A percentile compares a stretch with the other conserved stretches of the same genome.
phyloP scores from a whole-genome alignment of 257 asterid genomes.

The Penstemon barbatus region DNA sequence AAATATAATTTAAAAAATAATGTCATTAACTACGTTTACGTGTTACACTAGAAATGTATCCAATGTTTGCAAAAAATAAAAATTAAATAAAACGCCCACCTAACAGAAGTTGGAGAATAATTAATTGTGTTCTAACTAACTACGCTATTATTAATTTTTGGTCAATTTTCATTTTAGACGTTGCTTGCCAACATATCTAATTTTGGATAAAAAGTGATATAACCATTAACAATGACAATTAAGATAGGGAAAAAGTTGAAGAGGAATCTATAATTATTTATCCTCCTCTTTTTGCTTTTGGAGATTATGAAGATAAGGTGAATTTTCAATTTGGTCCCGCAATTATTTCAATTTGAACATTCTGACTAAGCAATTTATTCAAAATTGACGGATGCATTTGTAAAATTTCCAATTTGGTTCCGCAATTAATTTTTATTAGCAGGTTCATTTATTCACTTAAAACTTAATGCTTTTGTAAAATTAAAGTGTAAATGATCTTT shows the following conservation, averaged over 20 bases:
- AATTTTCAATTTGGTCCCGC: slow-evolving; percentile 1
- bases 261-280: not conserved
- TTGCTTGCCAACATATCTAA: not conserved
- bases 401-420: not conserved
- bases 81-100: not conserved
- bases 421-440: too few species aligned
- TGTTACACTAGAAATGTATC: too few species aligned
- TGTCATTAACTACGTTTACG: too few species aligned
- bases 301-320: not conserved
- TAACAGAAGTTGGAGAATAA: not conserved
- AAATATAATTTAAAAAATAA: too few species aligned
- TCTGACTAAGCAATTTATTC: not conserved
- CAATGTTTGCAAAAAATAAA: too few species aligned
- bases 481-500: not conserved
- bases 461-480: not conserved
- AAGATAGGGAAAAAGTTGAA: slow-evolving; percentile 19
- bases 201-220: slow-evolving; percentile 5
- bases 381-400: not conserved
- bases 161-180: not conserved
- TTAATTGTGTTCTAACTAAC: not conserved
- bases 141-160: too few species aligned
- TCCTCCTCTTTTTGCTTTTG: slow-evolving; percentile 14
- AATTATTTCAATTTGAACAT: slow-evolving; percentile 17
- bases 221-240: not conserved
- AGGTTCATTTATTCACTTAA: too few species aligned